Evolutionary conservation across 1,284 basidiomycete genomes (phyloP).

Genomic region (Irpex sp.): DNA sequence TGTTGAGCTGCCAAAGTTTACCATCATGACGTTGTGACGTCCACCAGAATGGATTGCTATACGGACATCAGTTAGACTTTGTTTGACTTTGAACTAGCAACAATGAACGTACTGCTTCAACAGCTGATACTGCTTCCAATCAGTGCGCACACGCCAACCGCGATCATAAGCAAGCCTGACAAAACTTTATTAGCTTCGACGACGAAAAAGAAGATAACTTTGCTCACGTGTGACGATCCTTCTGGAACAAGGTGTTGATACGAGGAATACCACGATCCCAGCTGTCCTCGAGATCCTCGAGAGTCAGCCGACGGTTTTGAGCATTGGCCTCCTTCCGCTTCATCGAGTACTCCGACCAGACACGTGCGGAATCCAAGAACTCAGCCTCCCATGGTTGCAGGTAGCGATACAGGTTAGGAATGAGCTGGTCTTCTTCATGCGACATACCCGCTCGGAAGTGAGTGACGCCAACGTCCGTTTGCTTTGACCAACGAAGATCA

Average conservation of each 20-base stretch:
- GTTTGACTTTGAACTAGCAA: not conserved
- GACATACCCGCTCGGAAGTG: conserved; percentile 99
- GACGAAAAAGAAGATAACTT: not conserved
- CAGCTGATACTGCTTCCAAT: conserved; percentile 98
- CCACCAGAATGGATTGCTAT: conserved; percentile 96
- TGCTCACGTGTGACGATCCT: conserved; percentile 90
- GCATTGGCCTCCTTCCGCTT: conserved; percentile 99
- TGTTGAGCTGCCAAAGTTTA: conserved; percentile 97
- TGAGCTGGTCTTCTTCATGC: conserved; percentile 91
- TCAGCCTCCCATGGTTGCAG: conserved; percentile 99
- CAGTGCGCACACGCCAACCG: conserved; percentile 93
- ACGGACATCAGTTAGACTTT: conserved; percentile 1
- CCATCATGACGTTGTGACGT: conserved; percentile 98
- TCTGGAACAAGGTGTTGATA: conserved; percentile 97
- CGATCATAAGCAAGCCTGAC: conserved; percentile 92
- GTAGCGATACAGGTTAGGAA: conserved; percentile 97
- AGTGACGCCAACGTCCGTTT: conserved; percentile 95
- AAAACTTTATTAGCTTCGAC: conserved; percentile 34
- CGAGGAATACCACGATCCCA: conserved; percentile 99
- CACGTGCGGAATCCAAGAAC: conserved; percentile 96
- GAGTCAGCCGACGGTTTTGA: conserved; percentile 91
- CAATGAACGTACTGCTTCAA: conserved; percentile 69
- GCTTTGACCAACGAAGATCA: conserved; percentile 96
- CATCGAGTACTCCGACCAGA: conserved; percentile 99
- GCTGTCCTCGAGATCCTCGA: conserved; percentile 97